Conservation (phyloP, 140 eudicot species). For the Anethum foeniculum region DNA sequence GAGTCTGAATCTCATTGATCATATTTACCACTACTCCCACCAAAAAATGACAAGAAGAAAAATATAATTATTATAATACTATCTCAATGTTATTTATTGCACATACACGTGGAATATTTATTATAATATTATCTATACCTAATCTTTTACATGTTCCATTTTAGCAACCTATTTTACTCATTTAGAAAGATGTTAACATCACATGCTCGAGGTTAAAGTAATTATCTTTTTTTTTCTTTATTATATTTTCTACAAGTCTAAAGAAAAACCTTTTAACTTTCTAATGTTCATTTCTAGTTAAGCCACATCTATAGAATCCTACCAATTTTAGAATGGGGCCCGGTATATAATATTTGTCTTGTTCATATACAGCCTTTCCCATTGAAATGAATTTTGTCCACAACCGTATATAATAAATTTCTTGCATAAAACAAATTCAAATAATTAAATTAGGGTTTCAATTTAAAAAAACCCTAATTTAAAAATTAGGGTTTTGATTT, state of each 20-base stretch:
- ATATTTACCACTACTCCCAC: no score
- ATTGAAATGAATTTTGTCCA: slow-evolving; percentile 62
- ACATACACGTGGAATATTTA: no score
- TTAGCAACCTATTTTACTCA: neutral
- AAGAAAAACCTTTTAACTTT: neutral
- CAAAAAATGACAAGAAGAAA: neutral
- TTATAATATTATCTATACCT: neutral
- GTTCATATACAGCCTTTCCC: slow-evolving; percentile 87
- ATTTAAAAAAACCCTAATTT: no score
- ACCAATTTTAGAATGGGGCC: slow-evolving; percentile 27
- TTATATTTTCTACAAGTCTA: neutral
- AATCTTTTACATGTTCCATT: neutral
- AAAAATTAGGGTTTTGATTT: no score
- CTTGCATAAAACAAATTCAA: no score
- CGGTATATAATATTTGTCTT: slow-evolving; percentile 79
- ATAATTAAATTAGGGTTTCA: no score
- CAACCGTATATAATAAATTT: no score
- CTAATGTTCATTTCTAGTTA: neutral
- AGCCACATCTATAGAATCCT: neutral
- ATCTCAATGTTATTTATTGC: neutral
- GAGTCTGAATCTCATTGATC: neutral
- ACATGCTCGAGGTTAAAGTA: neutral
- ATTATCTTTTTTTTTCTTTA: neutral
- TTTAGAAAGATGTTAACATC: neutral
- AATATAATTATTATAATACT: neutral